Evolutionary conservation across 768 basidiomycete genomes (phyloP).

Genomic region (Lactarius trivialis): DNA sequence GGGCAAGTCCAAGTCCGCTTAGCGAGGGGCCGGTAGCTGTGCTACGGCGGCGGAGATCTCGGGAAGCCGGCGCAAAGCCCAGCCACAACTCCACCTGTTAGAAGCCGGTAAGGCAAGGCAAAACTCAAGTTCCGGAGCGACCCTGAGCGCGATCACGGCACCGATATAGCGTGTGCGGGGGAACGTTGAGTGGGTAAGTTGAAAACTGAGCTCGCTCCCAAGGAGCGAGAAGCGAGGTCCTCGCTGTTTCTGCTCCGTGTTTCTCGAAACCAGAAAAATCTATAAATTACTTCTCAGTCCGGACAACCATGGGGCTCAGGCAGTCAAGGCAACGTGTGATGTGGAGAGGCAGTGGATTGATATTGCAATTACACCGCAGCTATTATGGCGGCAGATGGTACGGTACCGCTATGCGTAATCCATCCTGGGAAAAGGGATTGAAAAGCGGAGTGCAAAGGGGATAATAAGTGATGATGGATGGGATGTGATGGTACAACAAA

Average conservation of each 20-base stretch:
- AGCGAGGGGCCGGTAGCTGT: background rate
- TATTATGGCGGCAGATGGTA: background rate
- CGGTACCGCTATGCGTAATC: constrained; percentile 18
- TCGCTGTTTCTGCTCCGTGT: background rate
- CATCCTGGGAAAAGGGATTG: constrained; percentile 9
- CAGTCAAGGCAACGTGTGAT: background rate
- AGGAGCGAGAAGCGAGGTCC: background rate
- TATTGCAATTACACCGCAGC: constrained; percentile 17
- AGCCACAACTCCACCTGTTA: background rate
- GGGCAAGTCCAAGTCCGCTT: background rate
- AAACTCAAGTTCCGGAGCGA: background rate
- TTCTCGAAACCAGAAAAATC: background rate
- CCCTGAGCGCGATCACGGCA: background rate
- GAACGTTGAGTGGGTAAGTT: background rate
- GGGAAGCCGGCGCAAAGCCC: background rate
- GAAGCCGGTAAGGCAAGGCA: background rate
- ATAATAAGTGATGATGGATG: background rate
- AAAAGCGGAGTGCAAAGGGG: background rate
- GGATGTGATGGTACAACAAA: constrained; percentile 13
- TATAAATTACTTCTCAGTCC: background rate
- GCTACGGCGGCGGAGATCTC: background rate
- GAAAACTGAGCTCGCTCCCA: background rate
- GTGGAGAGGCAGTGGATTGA: background rate
- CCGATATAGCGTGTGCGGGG: background rate
- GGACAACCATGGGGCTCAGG: background rate